phyloP scores from a whole-genome alignment of 768 basidiomycete species.

The Leccinum subtestaceum region DNA sequence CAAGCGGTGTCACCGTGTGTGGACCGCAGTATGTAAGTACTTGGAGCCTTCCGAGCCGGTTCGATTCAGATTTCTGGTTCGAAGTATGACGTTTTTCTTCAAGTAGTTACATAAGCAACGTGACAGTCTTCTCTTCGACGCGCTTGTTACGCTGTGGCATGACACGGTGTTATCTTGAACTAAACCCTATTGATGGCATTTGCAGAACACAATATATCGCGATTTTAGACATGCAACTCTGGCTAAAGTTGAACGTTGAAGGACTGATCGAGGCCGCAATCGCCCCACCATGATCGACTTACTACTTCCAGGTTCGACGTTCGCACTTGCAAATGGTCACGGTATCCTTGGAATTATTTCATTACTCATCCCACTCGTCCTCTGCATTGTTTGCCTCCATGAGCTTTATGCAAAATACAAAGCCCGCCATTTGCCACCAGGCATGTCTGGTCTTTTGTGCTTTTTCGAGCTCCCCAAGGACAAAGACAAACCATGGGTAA shows the following conservation, averaged over 20 bases:
- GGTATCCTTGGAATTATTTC: not conserved
- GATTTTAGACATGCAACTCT: no score
- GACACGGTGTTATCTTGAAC: no score
- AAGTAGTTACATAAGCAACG: no score
- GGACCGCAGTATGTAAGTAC: no score
- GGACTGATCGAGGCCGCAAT: not conserved
- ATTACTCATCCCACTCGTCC: not conserved
- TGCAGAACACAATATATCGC: no score
- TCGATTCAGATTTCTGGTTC: no score
- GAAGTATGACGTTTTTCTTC: no score
- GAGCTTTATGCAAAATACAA: not conserved
- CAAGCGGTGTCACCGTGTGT: no score
- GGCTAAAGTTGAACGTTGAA: conserved; percentile 19
- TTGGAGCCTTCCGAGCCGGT: no score
- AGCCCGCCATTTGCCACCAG: conserved; percentile 14
- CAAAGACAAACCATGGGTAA: conserved; percentile 10
- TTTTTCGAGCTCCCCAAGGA: conserved; percentile 12
- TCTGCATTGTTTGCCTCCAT: not conserved
- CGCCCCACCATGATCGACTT: not conserved
- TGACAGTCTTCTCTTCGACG: no score
- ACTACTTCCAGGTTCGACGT: not conserved
- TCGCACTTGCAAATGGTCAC: not conserved
- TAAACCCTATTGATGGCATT: no score
- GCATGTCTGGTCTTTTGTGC: conserved; percentile 10
- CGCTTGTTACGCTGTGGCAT: no score